Conservation (phyloP, 108 stramenopile genomes). For the Nannochloropsis gaditana region DNA sequence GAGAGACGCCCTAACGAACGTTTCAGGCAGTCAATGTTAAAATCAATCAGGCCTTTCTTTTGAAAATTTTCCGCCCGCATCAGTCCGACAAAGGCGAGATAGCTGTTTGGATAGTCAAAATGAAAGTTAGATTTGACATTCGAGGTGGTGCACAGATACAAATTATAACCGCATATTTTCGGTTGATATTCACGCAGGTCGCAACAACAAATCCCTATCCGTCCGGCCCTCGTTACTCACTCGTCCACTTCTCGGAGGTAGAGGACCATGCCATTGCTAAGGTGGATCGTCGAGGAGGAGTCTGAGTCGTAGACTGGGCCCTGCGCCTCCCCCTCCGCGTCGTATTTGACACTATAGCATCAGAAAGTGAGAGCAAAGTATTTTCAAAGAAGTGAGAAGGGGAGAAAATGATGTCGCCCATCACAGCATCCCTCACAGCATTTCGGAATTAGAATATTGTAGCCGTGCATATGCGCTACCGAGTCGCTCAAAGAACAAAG, state of each 20-base stretch:
- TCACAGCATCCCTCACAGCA: no score
- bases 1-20: background rate
- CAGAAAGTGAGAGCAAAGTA: background rate
- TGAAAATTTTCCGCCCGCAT: conserved; percentile 83
- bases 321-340: conserved; percentile 44
- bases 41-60: conserved; percentile 89
- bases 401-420: background rate
- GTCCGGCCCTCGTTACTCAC: background rate
- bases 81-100: conserved; percentile 93
- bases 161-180: no score
- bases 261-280: conserved; percentile 90
- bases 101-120: conserved; percentile 26
- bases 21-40: conserved; percentile 89
- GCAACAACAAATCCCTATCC: background rate
- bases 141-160: no score
- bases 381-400: background rate
- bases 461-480: background rate
- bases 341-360: background rate
- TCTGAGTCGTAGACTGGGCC: conserved; percentile 80
- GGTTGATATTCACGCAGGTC: no score
- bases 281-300: conserved; percentile 81
- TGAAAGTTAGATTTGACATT: no score
- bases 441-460: no score
- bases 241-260: conserved; percentile 78
- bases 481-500: background rate